Percentiles rank a stretch among this genome's conserved stretches.
phyloP scores from a whole-genome alignment of 495 filamentous ascomycete species.

The Cladorrhinum samala region DNA sequence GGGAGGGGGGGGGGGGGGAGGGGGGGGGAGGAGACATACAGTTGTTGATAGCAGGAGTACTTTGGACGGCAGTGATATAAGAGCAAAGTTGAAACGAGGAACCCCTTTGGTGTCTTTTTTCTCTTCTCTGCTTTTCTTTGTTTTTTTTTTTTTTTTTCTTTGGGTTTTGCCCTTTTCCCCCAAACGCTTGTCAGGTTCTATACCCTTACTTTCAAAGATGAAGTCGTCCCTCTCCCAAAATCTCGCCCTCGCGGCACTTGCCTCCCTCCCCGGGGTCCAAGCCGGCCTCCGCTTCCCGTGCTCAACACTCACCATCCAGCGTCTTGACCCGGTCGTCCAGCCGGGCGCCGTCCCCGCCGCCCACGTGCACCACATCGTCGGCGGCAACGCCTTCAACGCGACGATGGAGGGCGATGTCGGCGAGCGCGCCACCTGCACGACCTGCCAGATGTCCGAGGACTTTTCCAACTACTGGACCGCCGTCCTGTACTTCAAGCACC shows the following conservation, averaged over 20 bases:
- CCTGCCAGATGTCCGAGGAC: conserved; percentile 23
- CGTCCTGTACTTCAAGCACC: conserved; percentile 42
- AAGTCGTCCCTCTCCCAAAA: neutral
- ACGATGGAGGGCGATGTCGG: conserved; percentile 46
- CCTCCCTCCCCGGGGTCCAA: neutral
- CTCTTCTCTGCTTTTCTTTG: no score
- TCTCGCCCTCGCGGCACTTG: neutral
- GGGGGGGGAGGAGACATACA: neutral
- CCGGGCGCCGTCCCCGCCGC: conserved; percentile 33
- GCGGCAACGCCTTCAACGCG: conserved; percentile 46
- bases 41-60: no score
- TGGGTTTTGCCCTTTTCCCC: no score
- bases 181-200: no score
- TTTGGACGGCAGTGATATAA: no score
- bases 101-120: no score
- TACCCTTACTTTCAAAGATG: neutral
- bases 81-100: no score
- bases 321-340: conserved; percentile 41
- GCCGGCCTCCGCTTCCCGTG: conserved; percentile 15
- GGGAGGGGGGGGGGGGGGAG: neutral
- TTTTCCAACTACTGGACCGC: conserved; percentile 39
- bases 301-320: conserved; percentile 27
- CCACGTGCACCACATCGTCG: conserved; percentile 45
- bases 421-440: conserved; percentile 29
- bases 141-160: no score